A percentile compares a stretch with the other conserved stretches of the same genome.
phyloP scores from a whole-genome alignment of 2,329 filamentous ascomycete species.

The Talaromyces marneffei region DNA sequence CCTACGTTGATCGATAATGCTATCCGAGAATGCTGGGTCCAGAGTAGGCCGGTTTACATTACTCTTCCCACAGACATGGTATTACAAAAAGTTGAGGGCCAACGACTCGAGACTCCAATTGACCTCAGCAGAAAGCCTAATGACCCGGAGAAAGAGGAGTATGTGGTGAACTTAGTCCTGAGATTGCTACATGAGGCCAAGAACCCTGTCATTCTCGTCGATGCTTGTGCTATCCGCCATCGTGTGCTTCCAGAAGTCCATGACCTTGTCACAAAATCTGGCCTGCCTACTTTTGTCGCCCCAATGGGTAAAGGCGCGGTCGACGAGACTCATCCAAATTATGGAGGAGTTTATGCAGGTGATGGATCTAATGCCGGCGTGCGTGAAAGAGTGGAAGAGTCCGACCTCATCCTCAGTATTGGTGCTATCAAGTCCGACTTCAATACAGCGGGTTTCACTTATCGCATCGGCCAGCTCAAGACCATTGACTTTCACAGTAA shows the following conservation, averaged over 20 bases:
- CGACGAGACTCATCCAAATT: slow-evolving; percentile 65
- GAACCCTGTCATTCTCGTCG: slow-evolving; percentile 69
- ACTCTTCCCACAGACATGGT: slow-evolving; percentile 53
- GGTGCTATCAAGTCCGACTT: slow-evolving; percentile 41
- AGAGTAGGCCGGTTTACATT: slow-evolving; percentile 52
- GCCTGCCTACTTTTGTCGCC: slow-evolving; percentile 71
- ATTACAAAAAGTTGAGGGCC: slow-evolving; percentile 66
- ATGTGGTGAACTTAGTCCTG: slow-evolving; percentile 69
- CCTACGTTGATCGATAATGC: slow-evolving; percentile 49
- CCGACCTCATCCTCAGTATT: slow-evolving; percentile 38
- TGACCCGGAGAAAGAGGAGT: slow-evolving; percentile 63
- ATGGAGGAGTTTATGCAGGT: slow-evolving; percentile 78
- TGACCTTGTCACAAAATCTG: slow-evolving; percentile 61
- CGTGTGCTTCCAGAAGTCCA: slow-evolving; percentile 65
- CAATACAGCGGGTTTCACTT: slow-evolving; percentile 66
- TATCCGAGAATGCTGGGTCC: slow-evolving; percentile 46
- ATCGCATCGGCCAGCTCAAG: slow-evolving; percentile 67
- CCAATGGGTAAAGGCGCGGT: slow-evolving; percentile 82
- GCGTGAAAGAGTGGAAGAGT: slow-evolving; percentile 31
- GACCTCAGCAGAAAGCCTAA: slow-evolving; percentile 60
- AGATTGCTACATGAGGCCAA: slow-evolving; percentile 65
- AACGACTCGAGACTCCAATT: slow-evolving; percentile 60
- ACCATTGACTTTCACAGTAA: slow-evolving; percentile 77
- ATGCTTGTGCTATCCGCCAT: slow-evolving; percentile 73
- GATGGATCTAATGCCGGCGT: slow-evolving; percentile 56